Evolutionary conservation across 306 rosid species (phyloP).

Genomic region (Argentina anserina): DNA sequence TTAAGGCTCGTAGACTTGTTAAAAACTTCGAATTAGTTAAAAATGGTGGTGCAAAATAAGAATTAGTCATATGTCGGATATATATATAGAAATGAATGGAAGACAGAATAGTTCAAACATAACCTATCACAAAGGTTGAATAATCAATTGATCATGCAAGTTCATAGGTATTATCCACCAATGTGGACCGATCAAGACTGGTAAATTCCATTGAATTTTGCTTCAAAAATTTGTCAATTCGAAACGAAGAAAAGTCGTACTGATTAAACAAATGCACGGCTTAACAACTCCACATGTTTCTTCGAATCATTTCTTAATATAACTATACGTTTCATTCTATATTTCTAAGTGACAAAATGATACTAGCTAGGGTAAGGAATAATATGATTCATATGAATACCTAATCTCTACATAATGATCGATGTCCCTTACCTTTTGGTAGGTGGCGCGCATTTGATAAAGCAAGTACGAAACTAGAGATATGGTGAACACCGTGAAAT

Average conservation of each 20-base stretch:
- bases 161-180: neutral
- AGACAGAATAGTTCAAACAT: neutral
- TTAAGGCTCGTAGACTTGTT: neutral
- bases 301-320: neutral
- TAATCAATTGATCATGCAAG: neutral
- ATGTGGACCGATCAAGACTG: neutral
- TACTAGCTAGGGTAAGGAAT: neutral
- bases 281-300: conserved; percentile 18
- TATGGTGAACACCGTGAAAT: conserved; percentile 10
- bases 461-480: neutral
- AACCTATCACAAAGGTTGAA: neutral
- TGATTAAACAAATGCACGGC: neutral
- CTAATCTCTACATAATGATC: neutral
- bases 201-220: neutral
- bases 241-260: too few species aligned
- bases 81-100: neutral
- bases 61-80: neutral
- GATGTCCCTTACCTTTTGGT: conserved; percentile 3
- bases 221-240: neutral
- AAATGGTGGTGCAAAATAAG: neutral
- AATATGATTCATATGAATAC: neutral
- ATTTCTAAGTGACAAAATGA: neutral
- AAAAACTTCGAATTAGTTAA: neutral
- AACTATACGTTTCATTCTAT: conserved; percentile 4
- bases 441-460: neutral